Evolutionary conservation across 257 asterid species (phyloP).

Genomic region (Solanum corneliomulleri): DNA sequence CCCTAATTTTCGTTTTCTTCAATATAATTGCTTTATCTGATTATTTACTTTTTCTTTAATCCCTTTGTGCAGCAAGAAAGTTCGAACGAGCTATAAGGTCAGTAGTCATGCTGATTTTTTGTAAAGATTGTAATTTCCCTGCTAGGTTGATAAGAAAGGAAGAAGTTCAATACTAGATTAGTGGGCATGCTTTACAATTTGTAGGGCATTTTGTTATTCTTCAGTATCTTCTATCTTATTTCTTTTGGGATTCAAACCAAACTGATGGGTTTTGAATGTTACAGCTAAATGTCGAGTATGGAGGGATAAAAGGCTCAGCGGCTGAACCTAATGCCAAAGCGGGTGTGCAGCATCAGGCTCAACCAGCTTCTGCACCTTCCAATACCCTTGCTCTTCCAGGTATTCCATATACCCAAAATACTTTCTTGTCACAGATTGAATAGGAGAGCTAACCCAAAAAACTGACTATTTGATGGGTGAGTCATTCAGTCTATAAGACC

Average conservation of each 20-base stretch:
- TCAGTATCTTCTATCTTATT: background rate
- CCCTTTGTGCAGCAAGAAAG: conserved; percentile 65
- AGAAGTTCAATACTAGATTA: background rate
- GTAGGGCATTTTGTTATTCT: background rate
- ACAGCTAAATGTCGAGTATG: conserved; percentile 64
- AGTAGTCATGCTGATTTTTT: conserved; percentile 1
- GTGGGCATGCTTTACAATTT: background rate
- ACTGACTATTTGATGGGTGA: background rate
- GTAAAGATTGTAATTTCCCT: background rate
- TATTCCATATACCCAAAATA: conserved; percentile 3
- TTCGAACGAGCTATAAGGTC: conserved; percentile 66
- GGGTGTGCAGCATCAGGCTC: conserved; percentile 34
- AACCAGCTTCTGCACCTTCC: conserved; percentile 36
- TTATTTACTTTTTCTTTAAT: background rate
- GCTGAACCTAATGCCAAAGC: conserved; percentile 18
- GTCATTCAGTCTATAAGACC: background rate
- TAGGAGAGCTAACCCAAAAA: background rate
- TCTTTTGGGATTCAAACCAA: background rate
- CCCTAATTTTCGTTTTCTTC: background rate
- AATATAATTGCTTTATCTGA: background rate
- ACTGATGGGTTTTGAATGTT: background rate
- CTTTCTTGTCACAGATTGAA: background rate
- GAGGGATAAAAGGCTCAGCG: conserved; percentile 24
- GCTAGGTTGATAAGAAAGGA: background rate
- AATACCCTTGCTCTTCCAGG: conserved; percentile 85